Evolutionary conservation across 441 rosid species (phyloP).

Genomic region (Croton setiger): DNA sequence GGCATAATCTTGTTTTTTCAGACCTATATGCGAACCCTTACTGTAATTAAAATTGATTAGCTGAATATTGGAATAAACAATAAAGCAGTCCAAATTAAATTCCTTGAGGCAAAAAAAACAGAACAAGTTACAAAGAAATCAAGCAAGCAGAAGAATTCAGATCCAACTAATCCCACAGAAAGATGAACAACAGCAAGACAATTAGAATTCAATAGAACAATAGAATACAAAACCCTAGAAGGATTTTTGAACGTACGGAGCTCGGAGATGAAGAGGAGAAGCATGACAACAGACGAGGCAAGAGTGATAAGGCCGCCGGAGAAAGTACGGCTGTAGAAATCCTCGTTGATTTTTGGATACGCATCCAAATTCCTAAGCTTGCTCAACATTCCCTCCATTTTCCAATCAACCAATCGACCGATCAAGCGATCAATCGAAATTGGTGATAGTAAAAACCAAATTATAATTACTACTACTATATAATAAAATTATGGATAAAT

Average conservation of each 20-base stretch:
- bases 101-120: background rate
- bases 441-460: background rate
- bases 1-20: no score
- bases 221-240: background rate
- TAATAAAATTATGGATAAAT: background rate
- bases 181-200: background rate
- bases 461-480: background rate
- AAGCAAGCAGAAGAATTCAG: background rate
- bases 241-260: constrained; percentile 47
- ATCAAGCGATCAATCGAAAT: background rate
- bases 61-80: background rate
- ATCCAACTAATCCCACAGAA: constrained; percentile 4
- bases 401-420: constrained; percentile 3
- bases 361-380: constrained; percentile 82
- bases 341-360: constrained; percentile 91
- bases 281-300: constrained; percentile 79
- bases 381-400: constrained; percentile 63
- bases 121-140: background rate
- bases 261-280: constrained; percentile 93
- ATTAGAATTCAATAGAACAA: background rate
- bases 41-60: background rate
- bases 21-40: background rate
- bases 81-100: background rate
- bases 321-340: constrained; percentile 88
- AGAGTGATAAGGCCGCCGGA: constrained; percentile 92